Evolutionary conservation across 2,329 filamentous ascomycete genomes (phyloP).

Genomic region (Chrysoporthe cubensis): DNA sequence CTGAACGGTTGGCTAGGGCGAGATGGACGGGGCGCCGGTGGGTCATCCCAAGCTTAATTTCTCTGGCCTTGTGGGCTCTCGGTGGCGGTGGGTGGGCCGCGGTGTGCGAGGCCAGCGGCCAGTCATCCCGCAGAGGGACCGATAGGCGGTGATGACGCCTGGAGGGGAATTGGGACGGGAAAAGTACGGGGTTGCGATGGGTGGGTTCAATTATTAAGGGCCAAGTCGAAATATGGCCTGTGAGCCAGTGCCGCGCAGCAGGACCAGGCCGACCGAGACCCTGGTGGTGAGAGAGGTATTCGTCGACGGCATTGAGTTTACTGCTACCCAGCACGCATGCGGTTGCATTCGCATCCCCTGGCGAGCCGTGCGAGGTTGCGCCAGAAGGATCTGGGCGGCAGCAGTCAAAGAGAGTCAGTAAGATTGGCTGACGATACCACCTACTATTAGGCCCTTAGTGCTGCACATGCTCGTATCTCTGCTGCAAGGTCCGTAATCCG

Average conservation of each 20-base stretch:
- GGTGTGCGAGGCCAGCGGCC: neutral
- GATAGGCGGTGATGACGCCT: too few relatives aligned
- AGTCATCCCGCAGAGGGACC: neutral
- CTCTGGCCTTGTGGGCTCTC: neutral
- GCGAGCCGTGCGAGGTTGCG: neutral
- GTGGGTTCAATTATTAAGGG: too few relatives aligned
- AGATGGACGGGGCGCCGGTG: neutral
- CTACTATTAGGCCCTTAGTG: neutral
- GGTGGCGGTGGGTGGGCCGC: too few relatives aligned
- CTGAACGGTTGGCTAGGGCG: neutral
- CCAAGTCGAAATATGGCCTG: too few relatives aligned
- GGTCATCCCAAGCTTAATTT: slow-evolving; percentile 7
- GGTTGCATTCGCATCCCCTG: neutral
- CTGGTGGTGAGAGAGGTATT: too few relatives aligned
- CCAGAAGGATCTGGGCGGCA: neutral
- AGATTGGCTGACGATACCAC: neutral
- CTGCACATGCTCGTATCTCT: too few relatives aligned
- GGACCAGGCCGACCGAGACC: too few relatives aligned
- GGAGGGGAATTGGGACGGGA: too few relatives aligned
- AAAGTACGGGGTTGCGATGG: too few relatives aligned
- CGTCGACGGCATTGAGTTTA: too few relatives aligned
- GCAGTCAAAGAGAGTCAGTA: neutral
- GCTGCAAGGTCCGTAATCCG: too few relatives aligned
- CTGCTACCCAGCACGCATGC: neutral
- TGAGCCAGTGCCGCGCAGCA: too few relatives aligned